These are phyloP conservation scores for Rehmannia glutinosa DNA, from an alignment of 257 asterid genomes.

Conservation along the genomic window DNA sequence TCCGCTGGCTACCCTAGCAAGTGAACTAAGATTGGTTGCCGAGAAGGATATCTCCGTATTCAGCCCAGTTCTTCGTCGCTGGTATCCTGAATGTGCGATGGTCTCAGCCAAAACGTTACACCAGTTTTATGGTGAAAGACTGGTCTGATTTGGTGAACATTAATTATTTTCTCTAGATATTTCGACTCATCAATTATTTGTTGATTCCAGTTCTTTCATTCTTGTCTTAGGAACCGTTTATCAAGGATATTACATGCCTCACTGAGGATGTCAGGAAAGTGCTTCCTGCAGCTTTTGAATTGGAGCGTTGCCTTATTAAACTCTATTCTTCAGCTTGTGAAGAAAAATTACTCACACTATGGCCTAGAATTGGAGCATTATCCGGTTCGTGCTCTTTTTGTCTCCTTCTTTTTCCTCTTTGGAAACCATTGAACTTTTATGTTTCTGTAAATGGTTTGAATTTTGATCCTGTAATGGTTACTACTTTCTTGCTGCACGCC, in stretches of 20 bases:
- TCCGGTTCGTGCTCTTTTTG: constrained; percentile 40
- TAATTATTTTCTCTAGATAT: constrained; percentile 6
- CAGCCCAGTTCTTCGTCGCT: constrained; percentile 60
- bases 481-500: neutral
- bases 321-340: constrained; percentile 53
- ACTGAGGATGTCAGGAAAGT: constrained; percentile 71
- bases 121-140: constrained; percentile 76
- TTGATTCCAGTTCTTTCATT: constrained; percentile 21
- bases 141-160: constrained; percentile 48
- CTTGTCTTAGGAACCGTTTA: constrained; percentile 65
- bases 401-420: too few species aligned
- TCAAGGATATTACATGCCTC: constrained; percentile 56
- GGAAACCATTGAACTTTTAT: neutral
- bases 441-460: constrained; percentile 11
- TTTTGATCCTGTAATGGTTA: neutral
- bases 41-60: constrained; percentile 61
- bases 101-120: constrained; percentile 65
- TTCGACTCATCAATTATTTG: constrained; percentile 5
- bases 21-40: constrained; percentile 61
- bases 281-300: constrained; percentile 80
- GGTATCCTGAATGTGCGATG: constrained; percentile 69
- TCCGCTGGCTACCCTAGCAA: constrained; percentile 77
- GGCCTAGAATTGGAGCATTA: constrained; percentile 50
- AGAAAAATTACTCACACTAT: constrained; percentile 32
- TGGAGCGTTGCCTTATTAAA: constrained; percentile 62